These are phyloP conservation scores for Saccharomyces uvarum DNA, from an alignment of 1,139 yeast genomes.

Conservation along the genomic window DNA sequence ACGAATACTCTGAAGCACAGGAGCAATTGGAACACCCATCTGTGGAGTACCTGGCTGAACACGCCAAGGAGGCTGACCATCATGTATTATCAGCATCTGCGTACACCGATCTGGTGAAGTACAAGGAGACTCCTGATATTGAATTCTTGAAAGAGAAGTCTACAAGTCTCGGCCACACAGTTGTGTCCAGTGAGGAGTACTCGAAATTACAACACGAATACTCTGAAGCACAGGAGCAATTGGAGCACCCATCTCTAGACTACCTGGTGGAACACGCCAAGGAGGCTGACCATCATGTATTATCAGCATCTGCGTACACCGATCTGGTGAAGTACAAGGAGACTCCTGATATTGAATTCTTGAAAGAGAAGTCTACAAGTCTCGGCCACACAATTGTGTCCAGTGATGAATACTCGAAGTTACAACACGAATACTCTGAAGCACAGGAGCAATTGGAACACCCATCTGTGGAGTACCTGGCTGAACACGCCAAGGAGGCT, in stretches of 20 bases:
- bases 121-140: slow-evolving; percentile 13
- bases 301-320: not conserved
- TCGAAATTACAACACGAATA: slow-evolving; percentile 11
- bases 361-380: slow-evolving; percentile 24
- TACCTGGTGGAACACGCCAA: slow-evolving; percentile 7
- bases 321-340: slow-evolving; percentile 4
- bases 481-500: slow-evolving; percentile 5
- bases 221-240: slow-evolving; percentile 3
- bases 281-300: not conserved
- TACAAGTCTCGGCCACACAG: slow-evolving; percentile 25
- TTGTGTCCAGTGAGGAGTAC: slow-evolving; percentile 31
- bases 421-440: not conserved
- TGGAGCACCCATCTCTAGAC: slow-evolving; percentile 23
- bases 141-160: slow-evolving; percentile 36
- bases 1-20: slow-evolving; percentile 7
- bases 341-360: slow-evolving; percentile 17
- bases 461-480: slow-evolving; percentile 8
- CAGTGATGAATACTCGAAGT: slow-evolving; percentile 12
- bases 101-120: not conserved
- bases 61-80: slow-evolving; percentile 18
- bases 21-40: slow-evolving; percentile 5
- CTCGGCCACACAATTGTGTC: slow-evolving; percentile 16
- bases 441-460: slow-evolving; percentile 1
- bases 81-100: not conserved
- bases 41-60: slow-evolving; percentile 11